Base-by-base conservation (phyloP, 73 alveolate genomes). In the Paramecium caudatum region DNA sequence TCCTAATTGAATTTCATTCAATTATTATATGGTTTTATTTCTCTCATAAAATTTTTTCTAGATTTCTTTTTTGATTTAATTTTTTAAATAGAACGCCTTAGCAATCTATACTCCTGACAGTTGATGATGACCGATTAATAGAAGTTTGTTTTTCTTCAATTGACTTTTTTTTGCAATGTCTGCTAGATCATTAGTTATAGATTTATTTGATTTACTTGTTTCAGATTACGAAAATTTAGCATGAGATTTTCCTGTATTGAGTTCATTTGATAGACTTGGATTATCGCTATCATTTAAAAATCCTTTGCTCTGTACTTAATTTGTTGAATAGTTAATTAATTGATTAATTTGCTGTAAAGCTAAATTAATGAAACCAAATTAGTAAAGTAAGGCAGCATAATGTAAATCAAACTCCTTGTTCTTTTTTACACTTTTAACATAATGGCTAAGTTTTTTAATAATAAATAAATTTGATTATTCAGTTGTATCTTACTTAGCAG, bases 61-160 rank as follows among this genome's bases (percentile, higher is more conserved):
- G 8, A 65, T 65, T 32, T 65, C 47, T 30, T n/a, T 32, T 65
- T 65, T 65, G n/a, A 65, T 65, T 65, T 36, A 13, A 15, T 65
- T 65, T 65, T 65, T 65, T 65, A 65, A 65, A 12, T 32, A 13
- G 13, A 33, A 32, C 1, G 49, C 49, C 16, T 43, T 41, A 41
- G 10, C 49, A 7, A 6, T 41, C 10, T 6, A 41, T 41, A 41
- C 6, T 41, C 6, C 6, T 30, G 83, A 65, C 6, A 65, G 30
- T 34, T 65, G 19, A 65, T 65, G 83, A 5, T 33, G 16, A 6
- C 47, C 49, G 10, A 25, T 32, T 5, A 33, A 25, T 1, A 65
- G 8, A 25, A 33, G 33, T 5, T 65, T 65, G 34, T 43, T 30
- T 8, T 43, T 27, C 8, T 33, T 32, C 19, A 15, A 65, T 30